These are phyloP conservation scores for Papiliotrema nemorosa DNA, from an alignment of 1,284 basidiomycete species.

Conservation along the genomic window DNA sequence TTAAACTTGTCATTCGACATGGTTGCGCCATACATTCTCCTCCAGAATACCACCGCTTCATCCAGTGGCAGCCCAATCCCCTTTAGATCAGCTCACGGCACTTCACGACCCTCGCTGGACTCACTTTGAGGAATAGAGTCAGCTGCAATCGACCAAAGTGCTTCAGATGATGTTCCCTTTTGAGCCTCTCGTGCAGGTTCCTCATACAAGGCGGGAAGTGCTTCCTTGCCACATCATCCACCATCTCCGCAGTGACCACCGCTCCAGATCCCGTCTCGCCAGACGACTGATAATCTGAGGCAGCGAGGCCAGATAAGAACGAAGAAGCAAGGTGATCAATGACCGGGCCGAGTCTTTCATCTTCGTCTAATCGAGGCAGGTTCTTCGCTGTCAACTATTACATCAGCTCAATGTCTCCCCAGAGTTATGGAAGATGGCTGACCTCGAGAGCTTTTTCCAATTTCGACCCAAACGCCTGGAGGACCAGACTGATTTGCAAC, in stretches of 20 bases:
- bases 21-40: slow-evolving; percentile 68
- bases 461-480: slow-evolving; percentile 76
- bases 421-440: slow-evolving; percentile 20
- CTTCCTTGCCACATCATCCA: slow-evolving; percentile 78
- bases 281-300: slow-evolving; percentile 37
- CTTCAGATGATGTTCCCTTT: slow-evolving; percentile 79
- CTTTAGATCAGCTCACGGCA: slow-evolving; percentile 50
- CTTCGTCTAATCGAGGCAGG: slow-evolving; percentile 92
- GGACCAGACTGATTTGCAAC: slow-evolving; percentile 82
- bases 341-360: slow-evolving; percentile 85
- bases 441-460: slow-evolving; percentile 81
- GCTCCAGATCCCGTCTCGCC: slow-evolving; percentile 48
- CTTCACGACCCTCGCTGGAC: slow-evolving; percentile 8
- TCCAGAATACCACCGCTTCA: slow-evolving; percentile 92
- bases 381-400: slow-evolving; percentile 77
- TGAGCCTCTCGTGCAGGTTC: slow-evolving; percentile 75
- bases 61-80: slow-evolving; percentile 90
- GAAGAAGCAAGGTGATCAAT: slow-evolving; percentile 90
- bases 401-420: neutral
- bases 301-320: slow-evolving; percentile 80
- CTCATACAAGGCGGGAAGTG: slow-evolving; percentile 98
- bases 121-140: slow-evolving; percentile 89
- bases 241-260: slow-evolving; percentile 84
- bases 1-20: slow-evolving; percentile 94
- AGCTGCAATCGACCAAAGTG: slow-evolving; percentile 91